A percentile compares a stretch with the other conserved stretches of the same genome.
Conservation (phyloP, 2,329 filamentous ascomycete species). For the Thermothelomyces thermophilus region DNA sequence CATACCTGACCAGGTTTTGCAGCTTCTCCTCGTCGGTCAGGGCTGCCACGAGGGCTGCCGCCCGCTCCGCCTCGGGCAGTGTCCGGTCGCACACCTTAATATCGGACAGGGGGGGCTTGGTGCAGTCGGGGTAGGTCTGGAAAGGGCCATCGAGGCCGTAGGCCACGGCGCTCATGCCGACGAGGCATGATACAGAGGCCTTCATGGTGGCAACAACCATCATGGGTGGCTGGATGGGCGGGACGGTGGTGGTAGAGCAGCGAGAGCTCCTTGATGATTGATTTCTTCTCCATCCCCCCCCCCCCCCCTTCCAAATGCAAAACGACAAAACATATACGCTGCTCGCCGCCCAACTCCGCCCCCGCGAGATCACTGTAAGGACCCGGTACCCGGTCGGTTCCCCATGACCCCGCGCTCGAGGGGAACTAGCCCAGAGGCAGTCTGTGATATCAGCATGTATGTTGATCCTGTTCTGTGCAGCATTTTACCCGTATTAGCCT, state of each 20-base stretch:
- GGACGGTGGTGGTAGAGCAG: not conserved
- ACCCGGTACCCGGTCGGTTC: not conserved
- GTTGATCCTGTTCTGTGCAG: too few species aligned
- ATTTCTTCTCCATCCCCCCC: not conserved
- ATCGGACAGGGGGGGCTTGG: constrained; percentile 25
- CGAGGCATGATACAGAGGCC: not conserved
- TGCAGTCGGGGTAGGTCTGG: constrained; percentile 24
- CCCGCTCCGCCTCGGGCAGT: constrained; percentile 6
- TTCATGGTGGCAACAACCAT: constrained; percentile 7
- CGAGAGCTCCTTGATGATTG: not conserved
- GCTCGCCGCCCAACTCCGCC: too few species aligned
- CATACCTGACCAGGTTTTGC: constrained; percentile 11
- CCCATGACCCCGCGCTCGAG: not conserved
- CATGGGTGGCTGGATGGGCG: not conserved
- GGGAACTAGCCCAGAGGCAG: not conserved
- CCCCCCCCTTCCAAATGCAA: not conserved
- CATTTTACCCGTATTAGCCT: not conserved
- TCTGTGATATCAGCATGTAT: not conserved
- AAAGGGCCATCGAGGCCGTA: constrained; percentile 7
- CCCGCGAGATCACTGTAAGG: not conserved
- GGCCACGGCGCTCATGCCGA: constrained; percentile 1
- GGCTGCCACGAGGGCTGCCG: constrained; percentile 14
- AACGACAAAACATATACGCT: too few species aligned
- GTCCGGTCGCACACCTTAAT: constrained; percentile 41
- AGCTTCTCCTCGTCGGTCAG: constrained; percentile 15